A percentile compares a stretch with the other conserved stretches of the same genome.
Evolutionary conservation across 371 early-diverging fungal species (phyloP).

Genomic region (Choanephora cucurbitarum): DNA sequence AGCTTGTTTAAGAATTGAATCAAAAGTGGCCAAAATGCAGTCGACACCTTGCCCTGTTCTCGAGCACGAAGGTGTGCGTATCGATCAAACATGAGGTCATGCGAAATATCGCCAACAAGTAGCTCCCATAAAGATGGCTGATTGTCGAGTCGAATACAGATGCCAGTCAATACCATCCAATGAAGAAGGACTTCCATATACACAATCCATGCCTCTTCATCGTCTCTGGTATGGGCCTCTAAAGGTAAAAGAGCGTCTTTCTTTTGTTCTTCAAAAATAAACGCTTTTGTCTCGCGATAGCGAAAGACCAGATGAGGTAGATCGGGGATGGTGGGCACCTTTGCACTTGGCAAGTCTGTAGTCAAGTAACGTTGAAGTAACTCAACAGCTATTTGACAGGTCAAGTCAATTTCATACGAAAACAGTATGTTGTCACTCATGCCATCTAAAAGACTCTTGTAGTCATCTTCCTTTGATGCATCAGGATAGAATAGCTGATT

Average conservation of each 20-base stretch:
- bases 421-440: conserved; percentile 35
- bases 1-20: conserved; percentile 36
- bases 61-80: background rate
- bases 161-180: conserved; percentile 45
- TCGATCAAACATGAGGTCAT: conserved; percentile 13
- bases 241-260: background rate
- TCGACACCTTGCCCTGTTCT: conserved; percentile 18
- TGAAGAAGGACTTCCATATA: conserved; percentile 47
- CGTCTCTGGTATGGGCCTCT: background rate
- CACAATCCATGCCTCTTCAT: conserved; percentile 35
- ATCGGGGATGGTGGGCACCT: conserved; percentile 22
- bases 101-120: conserved; percentile 22
- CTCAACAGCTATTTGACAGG: conserved; percentile 40
- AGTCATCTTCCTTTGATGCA: conserved; percentile 5
- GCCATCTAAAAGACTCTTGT: conserved; percentile 15
- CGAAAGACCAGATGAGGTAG: conserved; percentile 21
- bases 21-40: conserved; percentile 43
- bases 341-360: conserved; percentile 7
- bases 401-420: conserved; percentile 34
- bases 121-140: conserved; percentile 34
- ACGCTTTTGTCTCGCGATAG: conserved; percentile 14
- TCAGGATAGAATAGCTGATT: conserved; percentile 9
- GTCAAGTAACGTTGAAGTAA: conserved; percentile 29
- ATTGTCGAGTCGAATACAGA: conserved; percentile 22
- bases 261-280: conserved; percentile 23